Percentiles rank a stretch among this genome's conserved stretches.
These are phyloP conservation scores for Nakaseomyces glabratus DNA, from an alignment of 1,139 yeast genomes.

Conservation along the genomic window DNA sequence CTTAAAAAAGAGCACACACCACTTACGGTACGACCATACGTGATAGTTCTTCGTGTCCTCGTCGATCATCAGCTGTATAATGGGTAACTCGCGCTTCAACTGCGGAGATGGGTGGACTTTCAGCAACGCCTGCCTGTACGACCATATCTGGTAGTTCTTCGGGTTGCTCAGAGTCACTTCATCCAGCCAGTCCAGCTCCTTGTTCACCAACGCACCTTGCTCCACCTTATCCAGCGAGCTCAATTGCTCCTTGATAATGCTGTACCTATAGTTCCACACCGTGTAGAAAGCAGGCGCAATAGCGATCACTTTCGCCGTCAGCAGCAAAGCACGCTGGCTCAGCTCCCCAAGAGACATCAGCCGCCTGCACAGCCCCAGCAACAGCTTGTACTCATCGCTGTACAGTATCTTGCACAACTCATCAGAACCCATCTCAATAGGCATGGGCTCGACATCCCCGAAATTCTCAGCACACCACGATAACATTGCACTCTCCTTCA, in stretches of 20 bases:
- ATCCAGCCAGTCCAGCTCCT: conserved; percentile 72
- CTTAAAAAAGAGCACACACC: conserved; percentile 56
- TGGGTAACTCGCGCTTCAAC: conserved; percentile 50
- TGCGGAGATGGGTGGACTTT: conserved; percentile 34
- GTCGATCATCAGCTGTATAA: conserved; percentile 56
- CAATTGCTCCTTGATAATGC: conserved; percentile 36
- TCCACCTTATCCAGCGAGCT: conserved; percentile 22
- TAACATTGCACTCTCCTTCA: too few species aligned
- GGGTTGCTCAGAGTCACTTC: conserved; percentile 64
- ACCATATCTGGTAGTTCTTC: conserved; percentile 95
- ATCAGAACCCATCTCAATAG: conserved; percentile 31
- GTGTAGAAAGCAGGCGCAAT: conserved; percentile 86
- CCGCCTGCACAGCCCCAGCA: conserved; percentile 56
- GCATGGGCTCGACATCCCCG: conserved; percentile 13
- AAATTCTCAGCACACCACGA: conserved; percentile 3
- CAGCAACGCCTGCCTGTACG: conserved; percentile 63
- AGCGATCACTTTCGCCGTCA: conserved; percentile 56
- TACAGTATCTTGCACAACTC: conserved; percentile 70
- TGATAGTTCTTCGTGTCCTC: conserved; percentile 88
- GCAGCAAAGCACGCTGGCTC: conserved; percentile 59
- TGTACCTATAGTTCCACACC: conserved; percentile 72
- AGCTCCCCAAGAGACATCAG: conserved; percentile 52
- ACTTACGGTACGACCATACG: conserved; percentile 86
- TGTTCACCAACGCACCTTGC: conserved; percentile 26
- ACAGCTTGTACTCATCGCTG: conserved; percentile 54